phyloP scores from a whole-genome alignment of 1,284 basidiomycete genomes.

The Rhodofomes roseus region DNA sequence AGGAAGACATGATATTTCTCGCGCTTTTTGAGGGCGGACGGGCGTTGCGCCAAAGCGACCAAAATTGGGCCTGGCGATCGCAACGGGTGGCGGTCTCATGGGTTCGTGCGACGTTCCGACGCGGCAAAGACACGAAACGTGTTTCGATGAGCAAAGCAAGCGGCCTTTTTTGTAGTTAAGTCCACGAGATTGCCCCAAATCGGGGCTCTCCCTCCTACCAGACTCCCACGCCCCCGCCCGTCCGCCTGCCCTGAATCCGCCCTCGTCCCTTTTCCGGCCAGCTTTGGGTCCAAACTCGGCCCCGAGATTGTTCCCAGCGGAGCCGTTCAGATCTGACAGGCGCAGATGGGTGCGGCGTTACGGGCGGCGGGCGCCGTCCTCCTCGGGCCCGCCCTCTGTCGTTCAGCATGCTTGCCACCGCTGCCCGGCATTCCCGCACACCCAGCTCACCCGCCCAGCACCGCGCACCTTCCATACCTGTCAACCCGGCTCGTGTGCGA shows the following conservation, averaged over 20 bases:
- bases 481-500: no score
- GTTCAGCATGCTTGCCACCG: not conserved
- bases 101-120: conserved; percentile 39
- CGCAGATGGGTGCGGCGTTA: conserved; percentile 1
- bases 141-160: conserved; percentile 46
- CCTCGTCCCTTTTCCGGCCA: not conserved
- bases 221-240: conserved; percentile 11
- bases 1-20: conserved; percentile 28
- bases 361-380: conserved; percentile 2
- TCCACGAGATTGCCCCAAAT: conserved; percentile 19
- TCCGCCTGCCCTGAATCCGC: conserved; percentile 8
- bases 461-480: not conserved
- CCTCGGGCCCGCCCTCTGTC: conserved; percentile 1
- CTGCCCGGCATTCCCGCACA: not conserved
- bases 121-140: conserved; percentile 51
- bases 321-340: conserved; percentile 1
- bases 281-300: not conserved
- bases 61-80: conserved; percentile 43
- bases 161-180: conserved; percentile 27
- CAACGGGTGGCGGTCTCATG: conserved; percentile 41
- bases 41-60: conserved; percentile 37
- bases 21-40: conserved; percentile 35
- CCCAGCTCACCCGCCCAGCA: not conserved
- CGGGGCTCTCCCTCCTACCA: conserved; percentile 7
- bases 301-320: not conserved